Evolutionary conservation across 1,284 basidiomycete genomes (phyloP).

Genomic region (Nidula niveotomentosa): DNA sequence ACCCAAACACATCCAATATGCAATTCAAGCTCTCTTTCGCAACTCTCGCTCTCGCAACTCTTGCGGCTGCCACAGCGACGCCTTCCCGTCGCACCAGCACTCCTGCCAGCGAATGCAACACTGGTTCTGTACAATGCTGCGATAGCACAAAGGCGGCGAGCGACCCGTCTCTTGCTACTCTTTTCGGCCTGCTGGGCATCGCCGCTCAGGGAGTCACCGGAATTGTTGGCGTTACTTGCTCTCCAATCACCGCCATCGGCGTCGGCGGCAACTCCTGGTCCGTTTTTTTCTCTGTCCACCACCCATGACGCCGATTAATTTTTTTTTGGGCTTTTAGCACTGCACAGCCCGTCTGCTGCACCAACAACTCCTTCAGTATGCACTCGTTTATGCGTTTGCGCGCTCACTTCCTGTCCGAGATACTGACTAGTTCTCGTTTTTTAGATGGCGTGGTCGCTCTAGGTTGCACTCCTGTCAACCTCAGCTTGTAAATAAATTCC

Average conservation of each 20-base stretch:
- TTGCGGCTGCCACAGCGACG: constrained; percentile 2
- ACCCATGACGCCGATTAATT: neutral
- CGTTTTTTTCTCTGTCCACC: neutral
- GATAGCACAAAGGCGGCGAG: constrained; percentile 2
- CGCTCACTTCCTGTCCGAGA: neutral
- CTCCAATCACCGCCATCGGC: constrained; percentile 15
- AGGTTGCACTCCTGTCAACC: constrained; percentile 13
- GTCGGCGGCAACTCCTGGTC: constrained; percentile 11
- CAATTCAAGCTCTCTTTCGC: constrained; percentile 14
- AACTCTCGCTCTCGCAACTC: constrained; percentile 12
- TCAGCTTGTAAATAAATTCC: constrained; percentile 2
- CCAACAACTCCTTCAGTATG: constrained; percentile 12
- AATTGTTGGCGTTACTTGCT: constrained; percentile 14
- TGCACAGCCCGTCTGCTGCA: constrained; percentile 13
- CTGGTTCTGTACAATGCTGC: constrained; percentile 13
- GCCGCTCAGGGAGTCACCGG: constrained; percentile 8
- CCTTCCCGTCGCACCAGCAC: neutral
- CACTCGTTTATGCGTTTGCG: neutral
- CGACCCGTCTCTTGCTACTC: neutral
- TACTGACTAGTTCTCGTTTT: neutral
- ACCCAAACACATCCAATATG: constrained; percentile 8
- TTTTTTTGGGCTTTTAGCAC: neutral
- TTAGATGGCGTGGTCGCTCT: constrained; percentile 14
- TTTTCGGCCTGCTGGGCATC: constrained; percentile 10
- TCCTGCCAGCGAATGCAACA: constrained; percentile 13